Evolutionary conservation across 768 basidiomycete genomes (phyloP).

Genomic region (Hydnum rufescens): DNA sequence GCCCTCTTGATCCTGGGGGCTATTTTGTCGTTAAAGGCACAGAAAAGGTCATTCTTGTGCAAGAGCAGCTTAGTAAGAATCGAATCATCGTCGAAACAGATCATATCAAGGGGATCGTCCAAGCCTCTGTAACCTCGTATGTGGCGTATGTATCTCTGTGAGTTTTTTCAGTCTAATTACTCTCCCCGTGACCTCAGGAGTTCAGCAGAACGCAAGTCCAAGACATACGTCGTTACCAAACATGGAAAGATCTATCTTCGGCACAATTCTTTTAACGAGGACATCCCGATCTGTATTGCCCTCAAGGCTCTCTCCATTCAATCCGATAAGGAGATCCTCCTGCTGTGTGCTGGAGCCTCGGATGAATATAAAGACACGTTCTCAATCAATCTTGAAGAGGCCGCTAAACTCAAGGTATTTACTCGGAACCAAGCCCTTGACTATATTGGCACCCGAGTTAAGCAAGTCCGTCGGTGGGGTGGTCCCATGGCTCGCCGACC

Average conservation of each 20-base stretch:
- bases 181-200: constrained; percentile 33
- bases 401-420: constrained; percentile 75
- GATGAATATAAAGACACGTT: constrained; percentile 77
- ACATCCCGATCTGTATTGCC: constrained; percentile 88
- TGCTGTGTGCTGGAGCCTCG: constrained; percentile 80
- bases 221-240: constrained; percentile 93
- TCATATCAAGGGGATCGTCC: constrained; percentile 68
- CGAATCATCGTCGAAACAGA: constrained; percentile 97
- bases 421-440: constrained; percentile 88
- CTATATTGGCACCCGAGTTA: constrained; percentile 85
- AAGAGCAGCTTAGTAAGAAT: constrained; percentile 98
- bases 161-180: constrained; percentile 17
- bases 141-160: constrained; percentile 17
- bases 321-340: constrained; percentile 92
- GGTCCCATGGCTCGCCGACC: constrained; percentile 33
- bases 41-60: constrained; percentile 97
- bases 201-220: constrained; percentile 52
- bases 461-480: constrained; percentile 57
- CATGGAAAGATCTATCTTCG: constrained; percentile 88
- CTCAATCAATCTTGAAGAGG: constrained; percentile 83
- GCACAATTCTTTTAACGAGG: constrained; percentile 94
- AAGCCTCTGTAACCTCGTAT: constrained; percentile 91
- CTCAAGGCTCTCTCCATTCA: constrained; percentile 93
- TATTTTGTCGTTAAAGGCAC: constrained; percentile 99
- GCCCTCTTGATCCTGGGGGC: constrained; percentile 96